These are phyloP conservation scores for Daldinia childiae DNA, from an alignment of 495 filamentous ascomycete species.

Conservation along the genomic window DNA sequence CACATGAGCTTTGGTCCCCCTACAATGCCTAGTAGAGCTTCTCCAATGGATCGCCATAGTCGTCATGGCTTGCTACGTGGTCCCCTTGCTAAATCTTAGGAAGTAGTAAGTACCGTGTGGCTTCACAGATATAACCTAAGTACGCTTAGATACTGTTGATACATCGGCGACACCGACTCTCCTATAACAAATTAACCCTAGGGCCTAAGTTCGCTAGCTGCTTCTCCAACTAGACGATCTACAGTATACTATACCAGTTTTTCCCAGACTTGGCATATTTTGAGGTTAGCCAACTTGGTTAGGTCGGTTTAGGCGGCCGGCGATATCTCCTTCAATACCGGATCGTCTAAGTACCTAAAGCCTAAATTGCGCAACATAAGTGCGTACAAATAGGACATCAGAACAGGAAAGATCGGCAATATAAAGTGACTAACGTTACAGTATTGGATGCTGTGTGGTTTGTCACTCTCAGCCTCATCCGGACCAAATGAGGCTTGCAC, in stretches of 20 bases:
- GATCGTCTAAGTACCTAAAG: slow-evolving; percentile 18
- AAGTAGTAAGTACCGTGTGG: slow-evolving; percentile 19
- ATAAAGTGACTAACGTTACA: slow-evolving; percentile 38
- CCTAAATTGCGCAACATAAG: slow-evolving; percentile 38
- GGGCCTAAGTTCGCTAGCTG: neutral
- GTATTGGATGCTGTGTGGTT: slow-evolving; percentile 39
- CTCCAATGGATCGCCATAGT: slow-evolving; percentile 16
- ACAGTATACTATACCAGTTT: slow-evolving; percentile 10
- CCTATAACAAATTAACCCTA: slow-evolving; percentile 9
- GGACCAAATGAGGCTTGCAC: slow-evolving; percentile 37
- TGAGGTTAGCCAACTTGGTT: slow-evolving; percentile 16
- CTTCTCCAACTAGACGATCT: slow-evolving; percentile 29
- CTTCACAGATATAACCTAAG: slow-evolving; percentile 6
- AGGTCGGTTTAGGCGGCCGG: slow-evolving; percentile 9
- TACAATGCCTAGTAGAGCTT: slow-evolving; percentile 1
- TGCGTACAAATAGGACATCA: slow-evolving; percentile 2
- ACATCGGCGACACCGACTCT: slow-evolving; percentile 24
- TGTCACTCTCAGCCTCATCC: slow-evolving; percentile 41
- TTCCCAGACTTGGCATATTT: slow-evolving; percentile 22
- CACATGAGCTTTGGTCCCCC: slow-evolving; percentile 30
- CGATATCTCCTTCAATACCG: slow-evolving; percentile 17
- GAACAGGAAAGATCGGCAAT: slow-evolving; percentile 37
- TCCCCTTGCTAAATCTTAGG: slow-evolving; percentile 16
- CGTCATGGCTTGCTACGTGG: slow-evolving; percentile 19
- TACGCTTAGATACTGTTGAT: slow-evolving; percentile 14